Conservation (phyloP, 257 asterid species). For the Solanum gracilifrons region DNA sequence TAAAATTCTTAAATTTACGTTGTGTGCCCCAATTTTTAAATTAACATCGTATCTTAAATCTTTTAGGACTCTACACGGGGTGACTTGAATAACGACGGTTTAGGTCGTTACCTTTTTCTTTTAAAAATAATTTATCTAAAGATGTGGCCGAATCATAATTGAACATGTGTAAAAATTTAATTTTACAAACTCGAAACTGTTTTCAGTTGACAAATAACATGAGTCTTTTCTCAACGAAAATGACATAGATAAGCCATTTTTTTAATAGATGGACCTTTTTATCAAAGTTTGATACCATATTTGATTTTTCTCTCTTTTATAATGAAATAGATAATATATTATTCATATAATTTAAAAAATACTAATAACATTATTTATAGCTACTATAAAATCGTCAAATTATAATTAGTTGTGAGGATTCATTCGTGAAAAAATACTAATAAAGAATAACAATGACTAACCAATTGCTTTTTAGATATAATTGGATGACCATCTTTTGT, state of each 20-base stretch:
- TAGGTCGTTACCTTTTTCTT: no score
- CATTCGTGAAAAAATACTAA: not conserved
- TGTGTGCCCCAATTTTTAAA: not conserved
- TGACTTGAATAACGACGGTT: not conserved
- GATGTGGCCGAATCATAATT: not conserved
- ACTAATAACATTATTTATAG: not conserved
- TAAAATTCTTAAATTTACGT: no score
- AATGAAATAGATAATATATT: no score
- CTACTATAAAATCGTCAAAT: not conserved
- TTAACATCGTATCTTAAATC: not conserved
- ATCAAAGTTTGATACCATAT: not conserved
- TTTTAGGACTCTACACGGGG: not conserved
- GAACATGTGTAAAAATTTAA: not conserved
- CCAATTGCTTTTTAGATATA: not conserved
- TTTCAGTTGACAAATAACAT: not conserved
- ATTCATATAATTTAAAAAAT: not conserved
- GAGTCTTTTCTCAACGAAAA: not conserved
- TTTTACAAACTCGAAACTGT: no score
- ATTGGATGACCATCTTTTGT: not conserved
- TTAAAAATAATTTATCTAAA: not conserved
- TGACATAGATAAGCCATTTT: not conserved
- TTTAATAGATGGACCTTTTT: no score
- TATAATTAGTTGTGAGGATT: no score
- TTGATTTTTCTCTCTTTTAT: no score
- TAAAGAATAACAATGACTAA: no score